phyloP scores from a whole-genome alignment of 2,329 filamentous ascomycete genomes.

The Clonostachys rhizophaga region DNA sequence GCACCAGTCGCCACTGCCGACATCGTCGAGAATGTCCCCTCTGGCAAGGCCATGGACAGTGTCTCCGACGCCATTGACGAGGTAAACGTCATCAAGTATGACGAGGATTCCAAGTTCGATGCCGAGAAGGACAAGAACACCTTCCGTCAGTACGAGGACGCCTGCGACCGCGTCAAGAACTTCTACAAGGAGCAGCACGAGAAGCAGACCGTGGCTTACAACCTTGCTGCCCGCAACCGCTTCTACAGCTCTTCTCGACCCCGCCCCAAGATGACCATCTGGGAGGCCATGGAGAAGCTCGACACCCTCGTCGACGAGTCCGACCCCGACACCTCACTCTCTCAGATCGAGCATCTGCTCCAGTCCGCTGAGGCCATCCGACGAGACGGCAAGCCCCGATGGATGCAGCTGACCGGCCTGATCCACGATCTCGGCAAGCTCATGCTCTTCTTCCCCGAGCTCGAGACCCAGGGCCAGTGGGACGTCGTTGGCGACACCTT shows the following conservation, averaged over 20 bases:
- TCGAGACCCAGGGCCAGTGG: constrained; percentile 76
- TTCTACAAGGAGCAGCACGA: constrained; percentile 74
- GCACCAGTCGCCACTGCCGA: constrained; percentile 15
- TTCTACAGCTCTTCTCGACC: constrained; percentile 53
- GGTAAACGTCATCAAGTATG: constrained; percentile 49
- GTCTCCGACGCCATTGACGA: constrained; percentile 42
- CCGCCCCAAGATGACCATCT: constrained; percentile 73
- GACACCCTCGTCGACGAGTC: constrained; percentile 88
- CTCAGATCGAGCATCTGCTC: constrained; percentile 85
- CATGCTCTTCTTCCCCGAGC: constrained; percentile 67
- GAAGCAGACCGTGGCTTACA: constrained; percentile 78
- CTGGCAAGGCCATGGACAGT: constrained; percentile 34
- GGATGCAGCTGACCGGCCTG: constrained; percentile 76
- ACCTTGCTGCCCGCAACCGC: constrained; percentile 67
- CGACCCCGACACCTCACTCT: constrained; percentile 82
- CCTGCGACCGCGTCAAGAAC: constrained; percentile 78
- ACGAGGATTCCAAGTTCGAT: constrained; percentile 61
- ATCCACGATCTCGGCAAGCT: constrained; percentile 80
- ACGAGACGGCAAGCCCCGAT: constrained; percentile 74
- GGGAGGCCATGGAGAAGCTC: constrained; percentile 90
- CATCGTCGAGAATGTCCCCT: constrained; percentile 4
- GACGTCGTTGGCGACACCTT: constrained; percentile 88
- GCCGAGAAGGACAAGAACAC: constrained; percentile 71
- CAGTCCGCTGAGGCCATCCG: constrained; percentile 88
- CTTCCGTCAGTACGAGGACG: constrained; percentile 79